Evolutionary conservation across 805 yeast species (phyloP), one percentile per base, ranked within the genome.

Genomic region (Pichia eremophila): DNA sequence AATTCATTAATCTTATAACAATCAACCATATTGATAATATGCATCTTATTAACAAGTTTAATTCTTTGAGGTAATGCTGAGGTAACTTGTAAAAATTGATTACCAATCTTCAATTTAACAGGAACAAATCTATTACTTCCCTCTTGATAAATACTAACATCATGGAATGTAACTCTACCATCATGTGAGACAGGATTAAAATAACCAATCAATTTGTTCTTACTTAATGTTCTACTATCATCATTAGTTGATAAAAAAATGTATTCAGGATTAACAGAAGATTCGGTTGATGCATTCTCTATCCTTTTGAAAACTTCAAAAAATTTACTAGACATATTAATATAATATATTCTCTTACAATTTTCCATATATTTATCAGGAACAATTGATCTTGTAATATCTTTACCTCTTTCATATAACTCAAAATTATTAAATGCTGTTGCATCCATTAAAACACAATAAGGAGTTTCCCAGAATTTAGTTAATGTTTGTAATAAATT

Each of bases 391-490:
- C 52, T 49, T 29, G 64, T 51, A 2, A 59, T 38, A 11, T 56
- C 53, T 12, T 49, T 37, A 3, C 48, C 35, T 0, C 45, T 47
- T 7, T 40, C 42, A 25, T 58, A 46, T 6, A 54, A 12, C 6
- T 40, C 43, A 37, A 46, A 57, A 2, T 49, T 44, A 4, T 45
- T 45, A 57, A 73, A 79, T 12, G 79, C 81, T 0, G 95, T 84
- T 54, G 85, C 79, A 61, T 88, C 95, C 49, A 78, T 54, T 8
- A 87, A 75, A 44, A 81, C 50, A 50, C 78, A 76, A 59, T 74
- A 85, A 48, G 77, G 78, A 32, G 77, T 72, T 19, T 81, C 79
- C 90, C 95, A 83, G 27, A 85, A 72, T 58, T 81, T 83, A 45
- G 83, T 75, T 17, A 82, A 75, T 5, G 77, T 72, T 54, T 84